phyloP scores from a whole-genome alignment of 495 filamentous ascomycete species.

The Aspergillus wentii region DNA sequence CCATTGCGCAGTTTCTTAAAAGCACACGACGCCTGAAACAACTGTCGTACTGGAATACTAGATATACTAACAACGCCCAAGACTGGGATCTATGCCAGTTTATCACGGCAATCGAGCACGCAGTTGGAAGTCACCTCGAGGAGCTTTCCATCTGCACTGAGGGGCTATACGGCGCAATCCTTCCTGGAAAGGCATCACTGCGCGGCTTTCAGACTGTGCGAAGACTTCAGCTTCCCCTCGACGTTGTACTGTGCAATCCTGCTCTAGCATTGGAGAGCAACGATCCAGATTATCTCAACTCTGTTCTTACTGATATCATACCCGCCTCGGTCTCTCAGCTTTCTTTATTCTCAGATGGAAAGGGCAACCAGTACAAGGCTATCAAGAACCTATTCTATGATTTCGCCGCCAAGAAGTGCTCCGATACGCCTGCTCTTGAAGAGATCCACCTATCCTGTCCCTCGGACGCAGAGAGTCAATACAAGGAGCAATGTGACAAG shows the following conservation, averaged over 20 bases:
- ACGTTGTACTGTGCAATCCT: conserved; percentile 18
- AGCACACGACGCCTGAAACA: conserved; percentile 24
- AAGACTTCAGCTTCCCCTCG: conserved; percentile 27
- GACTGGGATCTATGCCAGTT: conserved; percentile 34
- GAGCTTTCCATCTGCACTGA: conserved; percentile 20
- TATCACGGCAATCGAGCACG: conserved; percentile 23
- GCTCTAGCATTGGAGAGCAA: neutral
- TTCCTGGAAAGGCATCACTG: conserved; percentile 26
- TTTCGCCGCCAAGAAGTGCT: neutral
- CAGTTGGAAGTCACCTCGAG: conserved; percentile 26
- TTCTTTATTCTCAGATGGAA: neutral
- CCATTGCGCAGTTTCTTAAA: conserved; percentile 29
- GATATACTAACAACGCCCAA: conserved; percentile 11
- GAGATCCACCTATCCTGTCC: neutral
- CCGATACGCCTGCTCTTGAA: neutral
- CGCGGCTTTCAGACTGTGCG: conserved; percentile 24
- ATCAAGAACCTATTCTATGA: neutral
- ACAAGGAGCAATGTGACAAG: neutral
- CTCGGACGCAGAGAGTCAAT: neutral
- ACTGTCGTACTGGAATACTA: conserved; percentile 25
- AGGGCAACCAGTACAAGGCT: neutral
- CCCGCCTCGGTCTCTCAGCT: neutral
- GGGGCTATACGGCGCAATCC: conserved; percentile 20
- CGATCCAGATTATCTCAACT: too few species aligned
- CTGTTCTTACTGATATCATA: neutral